phyloP scores from a whole-genome alignment of 1,139 yeast genomes.

The Pichia kudriavzevii region DNA sequence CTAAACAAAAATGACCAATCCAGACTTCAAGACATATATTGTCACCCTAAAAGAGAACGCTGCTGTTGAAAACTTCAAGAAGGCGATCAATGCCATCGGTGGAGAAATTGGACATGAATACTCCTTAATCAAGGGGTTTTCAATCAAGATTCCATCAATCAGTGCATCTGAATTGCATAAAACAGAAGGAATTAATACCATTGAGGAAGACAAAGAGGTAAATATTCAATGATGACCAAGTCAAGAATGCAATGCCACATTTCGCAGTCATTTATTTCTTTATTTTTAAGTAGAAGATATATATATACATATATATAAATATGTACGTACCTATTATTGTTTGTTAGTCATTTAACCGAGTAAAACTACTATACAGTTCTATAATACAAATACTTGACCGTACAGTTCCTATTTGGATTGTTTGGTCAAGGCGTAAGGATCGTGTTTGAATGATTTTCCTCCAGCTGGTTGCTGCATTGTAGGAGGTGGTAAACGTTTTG shows the following conservation, averaged over 20 bases:
- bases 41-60: conserved; percentile 16
- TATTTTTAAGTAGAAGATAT: too few species aligned
- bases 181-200: conserved; percentile 41
- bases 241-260: too few species aligned
- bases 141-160: conserved; percentile 43
- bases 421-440: conserved; percentile 16
- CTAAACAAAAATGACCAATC: conserved; percentile 10
- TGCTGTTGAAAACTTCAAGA: conserved; percentile 22
- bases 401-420: too few species aligned
- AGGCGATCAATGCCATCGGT: conserved; percentile 36
- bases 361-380: too few species aligned
- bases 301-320: background rate
- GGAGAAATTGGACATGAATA: conserved; percentile 61
- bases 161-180: conserved; percentile 37
- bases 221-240: too few species aligned
- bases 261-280: too few species aligned
- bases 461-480: conserved; percentile 8
- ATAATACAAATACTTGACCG: too few species aligned
- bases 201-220: conserved; percentile 60
- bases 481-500: conserved; percentile 12
- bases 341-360: too few species aligned
- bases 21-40: conserved; percentile 12
- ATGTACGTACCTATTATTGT: too few species aligned
- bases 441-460: conserved; percentile 16
- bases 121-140: conserved; percentile 60